Conservation (phyloP, 495 filamentous ascomycete genomes). For the Cairneyella variabilis region DNA sequence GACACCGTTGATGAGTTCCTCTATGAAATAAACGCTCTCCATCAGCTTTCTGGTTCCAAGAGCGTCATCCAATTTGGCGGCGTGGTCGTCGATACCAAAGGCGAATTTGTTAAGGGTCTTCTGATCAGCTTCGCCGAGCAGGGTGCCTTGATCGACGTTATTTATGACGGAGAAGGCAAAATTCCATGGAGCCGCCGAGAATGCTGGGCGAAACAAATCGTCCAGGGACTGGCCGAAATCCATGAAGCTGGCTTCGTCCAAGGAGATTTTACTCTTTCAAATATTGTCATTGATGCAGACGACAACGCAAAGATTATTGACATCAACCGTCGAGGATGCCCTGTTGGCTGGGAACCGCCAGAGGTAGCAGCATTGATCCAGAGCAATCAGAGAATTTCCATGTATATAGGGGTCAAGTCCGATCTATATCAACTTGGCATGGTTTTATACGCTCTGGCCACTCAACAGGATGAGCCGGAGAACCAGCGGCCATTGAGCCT, state of each 20-base stretch:
- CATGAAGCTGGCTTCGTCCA: constrained; percentile 97
- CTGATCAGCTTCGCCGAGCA: constrained; percentile 86
- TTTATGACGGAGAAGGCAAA: constrained; percentile 62
- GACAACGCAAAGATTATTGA: constrained; percentile 96
- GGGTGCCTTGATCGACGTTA: constrained; percentile 84
- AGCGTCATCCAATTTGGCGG: constrained; percentile 88
- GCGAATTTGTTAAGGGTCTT: constrained; percentile 77
- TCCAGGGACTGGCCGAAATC: constrained; percentile 84
- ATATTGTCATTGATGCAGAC: constrained; percentile 85
- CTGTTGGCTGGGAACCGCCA: constrained; percentile 96
- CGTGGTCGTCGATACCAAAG: constrained; percentile 78
- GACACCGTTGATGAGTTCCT: constrained; percentile 96
- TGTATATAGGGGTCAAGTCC: constrained; percentile 98
- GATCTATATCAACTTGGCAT: constrained; percentile 95
- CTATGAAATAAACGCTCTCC: constrained; percentile 95
- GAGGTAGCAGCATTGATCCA: constrained; percentile 85
- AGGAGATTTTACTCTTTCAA: constrained; percentile 94
- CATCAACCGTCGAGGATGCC: constrained; percentile 94
- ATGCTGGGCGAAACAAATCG: constrained; percentile 90
- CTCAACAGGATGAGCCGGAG: constrained; percentile 87
- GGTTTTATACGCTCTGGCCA: constrained; percentile 92
- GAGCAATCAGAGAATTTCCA: constrained; percentile 87
- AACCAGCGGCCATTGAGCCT: constrained; percentile 66
- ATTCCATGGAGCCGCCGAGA: constrained; percentile 76
- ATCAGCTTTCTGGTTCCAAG: constrained; percentile 63